These are phyloP conservation scores for Leccinum angustisporum DNA, from an alignment of 1,284 basidiomycete genomes.

Conservation along the genomic window DNA sequence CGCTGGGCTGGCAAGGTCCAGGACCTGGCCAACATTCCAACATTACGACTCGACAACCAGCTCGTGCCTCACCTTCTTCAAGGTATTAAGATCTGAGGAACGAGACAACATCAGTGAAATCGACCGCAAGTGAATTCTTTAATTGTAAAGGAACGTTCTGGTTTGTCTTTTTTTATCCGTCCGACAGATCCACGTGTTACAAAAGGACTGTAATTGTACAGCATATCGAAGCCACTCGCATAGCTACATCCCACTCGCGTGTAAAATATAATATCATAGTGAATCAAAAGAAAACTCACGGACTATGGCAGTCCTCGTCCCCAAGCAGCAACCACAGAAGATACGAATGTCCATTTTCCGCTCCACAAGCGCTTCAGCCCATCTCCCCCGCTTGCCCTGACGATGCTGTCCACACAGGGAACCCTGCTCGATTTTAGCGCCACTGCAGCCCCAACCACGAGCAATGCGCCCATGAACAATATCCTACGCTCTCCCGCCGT, in stretches of 20 bases:
- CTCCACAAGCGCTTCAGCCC: constrained; percentile 27
- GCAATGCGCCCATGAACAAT: constrained; percentile 60
- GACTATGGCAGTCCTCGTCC: constrained; percentile 27
- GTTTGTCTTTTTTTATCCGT: not conserved
- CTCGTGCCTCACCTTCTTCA: not conserved
- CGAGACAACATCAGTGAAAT: not conserved
- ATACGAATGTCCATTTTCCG: constrained; percentile 26
- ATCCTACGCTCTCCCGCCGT: constrained; percentile 43
- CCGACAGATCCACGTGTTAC: not conserved
- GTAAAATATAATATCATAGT: not conserved
- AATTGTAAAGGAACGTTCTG: not conserved
- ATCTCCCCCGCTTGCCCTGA: constrained; percentile 18
- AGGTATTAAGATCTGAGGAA: not conserved
- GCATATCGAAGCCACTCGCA: not conserved
- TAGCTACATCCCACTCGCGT: constrained; percentile 3
- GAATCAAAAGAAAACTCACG: not conserved
- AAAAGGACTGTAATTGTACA: not conserved
- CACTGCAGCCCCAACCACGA: constrained; percentile 66
- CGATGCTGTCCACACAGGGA: constrained; percentile 20
- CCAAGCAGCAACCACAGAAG: constrained; percentile 30
- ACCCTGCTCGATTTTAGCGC: constrained; percentile 40
- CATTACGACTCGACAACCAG: not conserved
- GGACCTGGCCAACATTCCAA: not conserved
- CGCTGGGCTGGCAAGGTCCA: not conserved
- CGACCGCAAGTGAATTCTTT: not conserved